These are phyloP conservation scores for Glycine tomentella DNA, from an alignment of 306 rosid species.

Conservation along the genomic window DNA sequence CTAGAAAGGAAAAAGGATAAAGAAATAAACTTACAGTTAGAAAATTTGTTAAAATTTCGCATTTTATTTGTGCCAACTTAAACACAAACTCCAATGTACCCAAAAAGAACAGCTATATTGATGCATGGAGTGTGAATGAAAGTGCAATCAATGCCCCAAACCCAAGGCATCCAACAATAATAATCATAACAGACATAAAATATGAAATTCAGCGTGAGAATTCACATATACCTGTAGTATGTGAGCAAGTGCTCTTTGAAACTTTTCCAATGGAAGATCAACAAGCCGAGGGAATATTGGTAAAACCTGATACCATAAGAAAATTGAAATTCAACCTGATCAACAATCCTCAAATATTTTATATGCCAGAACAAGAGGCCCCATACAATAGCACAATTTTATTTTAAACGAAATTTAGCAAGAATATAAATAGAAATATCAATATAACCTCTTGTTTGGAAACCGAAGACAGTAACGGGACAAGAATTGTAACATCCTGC, in stretches of 20 bases:
- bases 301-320: conserved; percentile 72
- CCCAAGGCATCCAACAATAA: conserved; percentile 13
- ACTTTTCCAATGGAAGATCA: conserved; percentile 92
- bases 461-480: conserved; percentile 89
- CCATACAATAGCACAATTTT: background rate
- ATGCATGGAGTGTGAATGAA: conserved; percentile 6
- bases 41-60: conserved; percentile 18
- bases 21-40: background rate
- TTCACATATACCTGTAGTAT: conserved; percentile 83
- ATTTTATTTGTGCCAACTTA: conserved; percentile 15
- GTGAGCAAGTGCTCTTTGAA: conserved; percentile 97
- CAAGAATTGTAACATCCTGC: conserved; percentile 98
- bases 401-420: background rate
- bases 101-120: conserved; percentile 31
- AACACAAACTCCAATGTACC: conserved; percentile 25
- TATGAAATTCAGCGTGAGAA: conserved; percentile 37
- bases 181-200: conserved; percentile 27
- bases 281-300: conserved; percentile 94
- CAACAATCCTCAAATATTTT: background rate
- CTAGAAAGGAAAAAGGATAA: conserved; percentile 23
- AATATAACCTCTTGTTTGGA: conserved; percentile 82
- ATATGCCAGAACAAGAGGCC: conserved; percentile 18
- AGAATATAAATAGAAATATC: conserved; percentile 35
- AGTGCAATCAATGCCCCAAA: conserved; percentile 18
- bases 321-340: conserved; percentile 42